These are phyloP conservation scores for Colletotrichum chrysophilum DNA, from an alignment of 2,329 filamentous ascomycete species.

Conservation along the genomic window DNA sequence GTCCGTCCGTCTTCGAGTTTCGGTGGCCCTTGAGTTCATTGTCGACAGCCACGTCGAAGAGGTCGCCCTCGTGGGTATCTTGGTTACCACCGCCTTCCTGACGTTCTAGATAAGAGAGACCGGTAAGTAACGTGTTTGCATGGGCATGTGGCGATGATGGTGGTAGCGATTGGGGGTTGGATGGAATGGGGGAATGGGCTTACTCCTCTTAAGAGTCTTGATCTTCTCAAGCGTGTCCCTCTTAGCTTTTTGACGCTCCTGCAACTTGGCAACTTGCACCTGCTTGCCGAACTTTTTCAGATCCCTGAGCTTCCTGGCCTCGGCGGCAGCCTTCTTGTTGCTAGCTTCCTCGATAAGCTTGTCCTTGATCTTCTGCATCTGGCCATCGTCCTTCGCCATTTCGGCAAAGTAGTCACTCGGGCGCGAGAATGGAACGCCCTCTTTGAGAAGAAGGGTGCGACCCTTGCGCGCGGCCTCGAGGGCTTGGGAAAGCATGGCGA, in stretches of 20 bases:
- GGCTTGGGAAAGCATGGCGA: conserved; percentile 91
- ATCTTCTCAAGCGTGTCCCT: conserved; percentile 95
- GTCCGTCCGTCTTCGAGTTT: conserved; percentile 40
- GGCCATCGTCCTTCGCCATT: conserved; percentile 98
- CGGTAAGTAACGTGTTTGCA: neutral
- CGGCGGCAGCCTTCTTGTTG: conserved; percentile 87
- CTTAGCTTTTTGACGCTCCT: conserved; percentile 93
- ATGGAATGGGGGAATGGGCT: conserved; percentile 41
- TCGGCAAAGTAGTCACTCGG: conserved; percentile 97
- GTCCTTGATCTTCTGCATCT: conserved; percentile 96
- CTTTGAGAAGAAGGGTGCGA: conserved; percentile 76
- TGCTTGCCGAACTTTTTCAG: conserved; percentile 99
- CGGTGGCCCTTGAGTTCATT: conserved; percentile 61
- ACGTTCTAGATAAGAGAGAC: conserved; percentile 66
- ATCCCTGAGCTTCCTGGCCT: conserved; percentile 90
- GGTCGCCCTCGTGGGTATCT: conserved; percentile 78
- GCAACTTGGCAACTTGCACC: conserved; percentile 93
- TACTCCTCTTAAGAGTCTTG: conserved; percentile 92
- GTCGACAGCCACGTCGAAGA: conserved; percentile 92
- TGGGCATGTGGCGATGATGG: neutral
- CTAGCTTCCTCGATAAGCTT: conserved; percentile 93
- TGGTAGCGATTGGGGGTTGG: neutral
- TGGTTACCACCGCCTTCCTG: conserved; percentile 69
- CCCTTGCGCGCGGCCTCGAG: conserved; percentile 78
- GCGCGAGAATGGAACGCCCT: conserved; percentile 84